Evolutionary conservation across 805 yeast genomes (phyloP), one percentile per base, ranked within the genome.

Genomic region (Torulaspora maleeae): DNA sequence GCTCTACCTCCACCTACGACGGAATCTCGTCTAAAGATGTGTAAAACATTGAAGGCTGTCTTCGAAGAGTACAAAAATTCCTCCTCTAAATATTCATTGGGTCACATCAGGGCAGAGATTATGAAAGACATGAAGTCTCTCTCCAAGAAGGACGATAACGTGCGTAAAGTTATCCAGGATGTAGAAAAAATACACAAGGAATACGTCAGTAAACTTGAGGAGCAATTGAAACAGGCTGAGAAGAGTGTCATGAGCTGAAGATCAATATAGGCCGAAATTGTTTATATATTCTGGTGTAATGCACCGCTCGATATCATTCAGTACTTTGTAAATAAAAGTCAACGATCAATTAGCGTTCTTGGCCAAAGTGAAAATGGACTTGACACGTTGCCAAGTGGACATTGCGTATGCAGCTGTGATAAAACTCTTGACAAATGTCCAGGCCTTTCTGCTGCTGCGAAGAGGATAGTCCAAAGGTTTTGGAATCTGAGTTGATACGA

Each of bases 381-480:
- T 79, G 32, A 78, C 55, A 56, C 77, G 78, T 50, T 79, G 80
- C 93, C 95, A 86, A 33, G 74, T 51, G 41, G 91, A 79, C 41
- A 68, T 75, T 53, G 85, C 86, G 58, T 93, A 93, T 20, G 96
- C 95, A 19, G 90, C 91, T 33, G 77, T 75, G 59, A 89, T 90
- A 64, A 93, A 75, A 28, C 86, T 81, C 47, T 76, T 76, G 4
- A 93, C 93, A 69, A 93, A 86, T 15, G 73, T 74, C 97, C 98
- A 91, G 0, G 98, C 96, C 54, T 76, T 83, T 54, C 79, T 76
- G 51, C 82, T 86, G 54, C 83, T 82, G 27, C 77, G 74, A 52
- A 93, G 86, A 1, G 99, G 99, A 60, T 93, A 93, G 64, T 93
- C 98, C 40, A 93, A 69, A 1, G 91, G 88, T 30, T 80, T 78